Percentiles rank a stretch among this genome's conserved stretches.
phyloP scores from a whole-genome alignment of 768 basidiomycete genomes.

The Lentinus tigrinus region DNA sequence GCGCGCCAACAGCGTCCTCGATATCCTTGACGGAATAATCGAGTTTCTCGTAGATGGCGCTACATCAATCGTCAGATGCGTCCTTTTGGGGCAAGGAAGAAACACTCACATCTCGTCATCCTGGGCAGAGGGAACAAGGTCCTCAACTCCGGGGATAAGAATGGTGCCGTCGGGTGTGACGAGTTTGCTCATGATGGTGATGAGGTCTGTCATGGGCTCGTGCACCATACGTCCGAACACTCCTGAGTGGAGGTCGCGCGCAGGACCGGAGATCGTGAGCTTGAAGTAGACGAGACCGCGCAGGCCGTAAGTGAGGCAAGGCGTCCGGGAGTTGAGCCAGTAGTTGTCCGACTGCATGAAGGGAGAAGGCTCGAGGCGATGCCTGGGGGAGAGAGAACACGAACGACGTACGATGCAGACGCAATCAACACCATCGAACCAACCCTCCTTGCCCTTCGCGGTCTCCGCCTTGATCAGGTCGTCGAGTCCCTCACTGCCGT shows the following conservation, averaged over 20 bases:
- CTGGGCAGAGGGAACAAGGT: slow-evolving; percentile 73
- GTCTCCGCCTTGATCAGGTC: slow-evolving; percentile 80
- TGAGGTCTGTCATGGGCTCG: slow-evolving; percentile 93
- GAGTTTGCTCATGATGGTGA: slow-evolving; percentile 80
- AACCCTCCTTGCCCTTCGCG: slow-evolving; percentile 58
- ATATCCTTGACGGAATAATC: slow-evolving; percentile 76
- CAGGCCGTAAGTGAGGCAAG: slow-evolving; percentile 82
- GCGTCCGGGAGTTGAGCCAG: slow-evolving; percentile 84
- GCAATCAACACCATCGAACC: slow-evolving; percentile 86
- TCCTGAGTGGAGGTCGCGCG: slow-evolving; percentile 87
- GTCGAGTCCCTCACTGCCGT: slow-evolving; percentile 87
- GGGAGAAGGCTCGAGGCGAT: background rate
- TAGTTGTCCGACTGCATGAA: slow-evolving; percentile 82
- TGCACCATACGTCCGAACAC: slow-evolving; percentile 80
- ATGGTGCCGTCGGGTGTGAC: slow-evolving; percentile 80
- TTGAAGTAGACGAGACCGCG: slow-evolving; percentile 89
- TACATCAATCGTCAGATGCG: slow-evolving; percentile 25
- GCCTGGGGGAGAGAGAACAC: background rate
- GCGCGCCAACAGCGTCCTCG: slow-evolving; percentile 71
- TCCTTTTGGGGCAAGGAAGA: background rate
- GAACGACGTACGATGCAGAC: slow-evolving; percentile 78
- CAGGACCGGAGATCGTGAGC: slow-evolving; percentile 79
- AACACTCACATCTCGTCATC: slow-evolving; percentile 63
- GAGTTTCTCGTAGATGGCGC: slow-evolving; percentile 68
- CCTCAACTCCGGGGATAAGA: slow-evolving; percentile 84